Conservation (phyloP, 2,329 filamentous ascomycete genomes). For the Cladosporium sp. region DNA sequence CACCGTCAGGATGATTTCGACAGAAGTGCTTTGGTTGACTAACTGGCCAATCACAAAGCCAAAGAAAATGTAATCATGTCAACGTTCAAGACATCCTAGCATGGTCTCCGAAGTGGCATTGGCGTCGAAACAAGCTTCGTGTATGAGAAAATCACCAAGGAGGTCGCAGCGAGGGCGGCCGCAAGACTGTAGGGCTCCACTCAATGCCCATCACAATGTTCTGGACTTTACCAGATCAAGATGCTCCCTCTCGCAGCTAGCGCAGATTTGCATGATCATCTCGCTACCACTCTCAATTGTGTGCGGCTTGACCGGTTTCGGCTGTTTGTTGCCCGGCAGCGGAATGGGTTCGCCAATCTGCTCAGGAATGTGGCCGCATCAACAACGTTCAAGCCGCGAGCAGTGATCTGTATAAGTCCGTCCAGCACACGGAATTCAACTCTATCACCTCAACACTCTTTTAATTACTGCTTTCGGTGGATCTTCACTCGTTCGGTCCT, state of each 20-base stretch:
- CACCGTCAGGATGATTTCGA: background rate
- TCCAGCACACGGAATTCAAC: constrained; percentile 8
- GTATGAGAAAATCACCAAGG: background rate
- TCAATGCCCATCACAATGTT: background rate
- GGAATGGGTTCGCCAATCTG: constrained; percentile 36
- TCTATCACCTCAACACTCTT: constrained; percentile 23
- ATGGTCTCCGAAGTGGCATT: background rate
- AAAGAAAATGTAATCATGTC: background rate
- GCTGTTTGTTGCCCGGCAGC: constrained; percentile 34
- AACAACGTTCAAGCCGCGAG: constrained; percentile 32
- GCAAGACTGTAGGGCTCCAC: background rate
- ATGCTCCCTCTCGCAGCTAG: background rate
- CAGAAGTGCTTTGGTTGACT: background rate
- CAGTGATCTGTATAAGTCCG: constrained; percentile 34
- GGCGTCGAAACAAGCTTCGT: constrained; percentile 5
- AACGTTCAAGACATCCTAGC: background rate
- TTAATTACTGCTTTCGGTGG: constrained; percentile 32
- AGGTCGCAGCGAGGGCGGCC: background rate
- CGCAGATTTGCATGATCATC: constrained; percentile 10
- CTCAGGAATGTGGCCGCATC: constrained; percentile 34
- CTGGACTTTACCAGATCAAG: constrained; percentile 8
- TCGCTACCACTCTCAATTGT: constrained; percentile 26
- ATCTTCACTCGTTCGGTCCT: constrained; percentile 39
- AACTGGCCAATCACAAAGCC: background rate
- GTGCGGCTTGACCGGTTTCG: constrained; percentile 28